These are phyloP conservation scores for Fusarium proliferatum DNA, from an alignment of 2,329 filamentous ascomycete species.

Conservation along the genomic window DNA sequence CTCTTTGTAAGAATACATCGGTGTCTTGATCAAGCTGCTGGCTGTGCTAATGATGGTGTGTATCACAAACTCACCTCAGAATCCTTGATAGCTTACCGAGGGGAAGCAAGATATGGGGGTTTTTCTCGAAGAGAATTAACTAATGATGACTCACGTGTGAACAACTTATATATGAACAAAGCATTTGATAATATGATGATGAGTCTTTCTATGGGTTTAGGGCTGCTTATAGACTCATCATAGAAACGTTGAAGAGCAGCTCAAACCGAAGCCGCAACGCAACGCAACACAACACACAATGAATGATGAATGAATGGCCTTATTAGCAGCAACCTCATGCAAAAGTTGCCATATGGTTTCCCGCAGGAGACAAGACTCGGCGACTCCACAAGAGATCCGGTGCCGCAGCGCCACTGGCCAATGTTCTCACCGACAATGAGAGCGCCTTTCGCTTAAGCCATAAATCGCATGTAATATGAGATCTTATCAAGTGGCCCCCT, in stretches of 20 bases:
- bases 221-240: not conserved
- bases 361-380: not conserved
- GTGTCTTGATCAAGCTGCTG: not conserved
- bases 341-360: not conserved
- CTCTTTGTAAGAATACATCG: not conserved
- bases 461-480: not conserved
- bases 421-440: not conserved
- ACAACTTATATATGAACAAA: not conserved
- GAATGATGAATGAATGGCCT: not conserved
- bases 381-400: conserved; percentile 13
- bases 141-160: not conserved
- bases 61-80: not conserved
- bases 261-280: not conserved
- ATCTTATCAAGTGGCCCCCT: not conserved
- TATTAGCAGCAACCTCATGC: not conserved
- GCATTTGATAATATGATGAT: not conserved
- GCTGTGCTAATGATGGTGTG: not conserved
- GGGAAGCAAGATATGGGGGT: not conserved
- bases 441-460: not conserved
- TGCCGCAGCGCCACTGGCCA: conserved; percentile 29
- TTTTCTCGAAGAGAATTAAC: not conserved
- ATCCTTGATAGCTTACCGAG: not conserved
- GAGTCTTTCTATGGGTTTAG: not conserved
- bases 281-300: not conserved
- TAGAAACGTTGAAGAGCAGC: not conserved